Evolutionary conservation across 495 filamentous ascomycete species (phyloP), one percentile per base, ranked within the genome.

Genomic region (Rhypophila decipiens): DNA sequence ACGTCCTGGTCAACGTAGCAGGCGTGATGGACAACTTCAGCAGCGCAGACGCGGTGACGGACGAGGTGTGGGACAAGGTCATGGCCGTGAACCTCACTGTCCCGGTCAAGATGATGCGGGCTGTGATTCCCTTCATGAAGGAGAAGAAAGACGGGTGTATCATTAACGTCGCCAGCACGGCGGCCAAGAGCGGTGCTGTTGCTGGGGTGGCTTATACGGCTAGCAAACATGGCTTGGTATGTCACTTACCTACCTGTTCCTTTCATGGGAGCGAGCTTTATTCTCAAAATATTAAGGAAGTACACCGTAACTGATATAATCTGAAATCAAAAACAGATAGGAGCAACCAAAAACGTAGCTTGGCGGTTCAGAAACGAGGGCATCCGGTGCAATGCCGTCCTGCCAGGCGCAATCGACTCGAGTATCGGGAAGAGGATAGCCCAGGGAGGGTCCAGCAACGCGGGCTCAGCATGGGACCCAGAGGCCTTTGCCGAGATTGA

Each of bases 261-360:
- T n/a, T n/a, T n/a, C n/a, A n/a, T n/a, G n/a, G n/a, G n/a, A n/a
- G n/a, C n/a, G n/a, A n/a, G n/a, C n/a, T n/a, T n/a, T n/a, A n/a
- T n/a, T n/a, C n/a, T n/a, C n/a, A n/a, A n/a, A n/a, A n/a, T n/a
- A n/a, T n/a, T n/a, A n/a, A n/a, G n/a, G n/a, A n/a, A n/a, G n/a
- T n/a, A n/a, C n/a, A n/a, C n/a, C n/a, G 2, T 18, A 19, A 40
- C 15, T 8, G 21, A 29, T 31, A 40, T n/a, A 42, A 24, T 19
- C 41, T 29, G 22, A 43, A 11, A 43, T 15, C 5, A 11, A 21
- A 29, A 29, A 18, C 11, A 64, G 48, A 52, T 70, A 8, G 70
- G 70, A 1, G 67, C 65, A 9, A 73, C 70, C 3, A 71, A 70
- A 41, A 70, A 71, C 50, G 66, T 70, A 2, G 68, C 70, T 7